Conservation (phyloP, 768 basidiomycete genomes). For the Tylopilus plumbeoviolaceoides region DNA sequence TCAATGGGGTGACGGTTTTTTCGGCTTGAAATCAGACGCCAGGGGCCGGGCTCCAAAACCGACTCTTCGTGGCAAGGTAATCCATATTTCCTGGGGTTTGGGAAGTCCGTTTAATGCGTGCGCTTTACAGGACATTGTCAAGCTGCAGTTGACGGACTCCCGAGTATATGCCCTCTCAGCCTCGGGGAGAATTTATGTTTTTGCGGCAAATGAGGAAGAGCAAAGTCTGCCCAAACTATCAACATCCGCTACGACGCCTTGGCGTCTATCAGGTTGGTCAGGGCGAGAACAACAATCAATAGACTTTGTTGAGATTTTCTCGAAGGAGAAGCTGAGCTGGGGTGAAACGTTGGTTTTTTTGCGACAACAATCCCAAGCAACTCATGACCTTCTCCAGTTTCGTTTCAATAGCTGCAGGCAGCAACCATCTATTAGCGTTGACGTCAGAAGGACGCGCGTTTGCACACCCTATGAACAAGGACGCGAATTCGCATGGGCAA, state of each 20-base stretch:
- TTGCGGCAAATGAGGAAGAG: slow-evolving; percentile 48
- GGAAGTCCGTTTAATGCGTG: background rate
- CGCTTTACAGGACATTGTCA: slow-evolving; percentile 56
- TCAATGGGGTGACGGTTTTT: slow-evolving; percentile 76
- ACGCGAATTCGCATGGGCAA: slow-evolving; percentile 80
- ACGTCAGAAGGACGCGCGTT: slow-evolving; percentile 74
- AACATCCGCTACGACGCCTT: slow-evolving; percentile 45
- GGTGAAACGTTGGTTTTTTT: slow-evolving; percentile 59
- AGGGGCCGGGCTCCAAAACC: slow-evolving; percentile 43
- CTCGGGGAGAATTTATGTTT: slow-evolving; percentile 69
- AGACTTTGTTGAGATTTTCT: slow-evolving; percentile 58
- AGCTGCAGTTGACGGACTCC: slow-evolving; percentile 54
- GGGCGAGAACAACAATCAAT: slow-evolving; percentile 46
- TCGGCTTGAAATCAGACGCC: slow-evolving; percentile 31
- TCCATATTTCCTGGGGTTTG: background rate
- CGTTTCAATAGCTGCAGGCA: slow-evolving; percentile 67
- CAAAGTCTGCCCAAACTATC: slow-evolving; percentile 42
- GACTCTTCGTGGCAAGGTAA: slow-evolving; percentile 65
- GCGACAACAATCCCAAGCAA: background rate
- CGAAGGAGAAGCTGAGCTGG: slow-evolving; percentile 51
- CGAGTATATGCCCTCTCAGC: slow-evolving; percentile 76
- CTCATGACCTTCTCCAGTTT: slow-evolving; percentile 45
- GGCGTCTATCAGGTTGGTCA: slow-evolving; percentile 61
- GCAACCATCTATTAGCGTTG: slow-evolving; percentile 66
- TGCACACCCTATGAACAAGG: slow-evolving; percentile 66